A percentile compares a stretch with the other conserved stretches of the same genome.
Evolutionary conservation across 2,329 filamentous ascomycete genomes (phyloP).

Genomic region (Fonsecaea multimorphosa): DNA sequence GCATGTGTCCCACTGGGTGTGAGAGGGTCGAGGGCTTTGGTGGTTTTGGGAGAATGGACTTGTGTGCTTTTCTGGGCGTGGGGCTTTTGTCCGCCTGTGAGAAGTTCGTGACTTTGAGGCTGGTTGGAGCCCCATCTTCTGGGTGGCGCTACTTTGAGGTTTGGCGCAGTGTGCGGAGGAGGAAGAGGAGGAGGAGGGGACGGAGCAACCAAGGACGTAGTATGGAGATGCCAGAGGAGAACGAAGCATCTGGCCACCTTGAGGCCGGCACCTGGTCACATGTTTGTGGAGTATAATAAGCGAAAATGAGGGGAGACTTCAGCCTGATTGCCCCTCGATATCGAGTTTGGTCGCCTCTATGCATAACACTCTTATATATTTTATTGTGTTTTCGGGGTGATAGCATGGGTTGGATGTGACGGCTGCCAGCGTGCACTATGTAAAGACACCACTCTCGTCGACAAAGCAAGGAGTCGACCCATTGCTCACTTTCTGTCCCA

Average conservation of each 20-base stretch:
- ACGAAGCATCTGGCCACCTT: neutral
- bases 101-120: neutral
- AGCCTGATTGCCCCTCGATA: neutral
- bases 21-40: neutral
- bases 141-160: neutral
- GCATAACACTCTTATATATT: too few species aligned
- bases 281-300: neutral
- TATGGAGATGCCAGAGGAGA: neutral
- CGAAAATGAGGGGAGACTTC: constrained; percentile 1
- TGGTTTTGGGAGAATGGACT: constrained; percentile 22
- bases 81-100: constrained; percentile 2
- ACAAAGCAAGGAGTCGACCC: neutral
- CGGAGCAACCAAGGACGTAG: too few species aligned
- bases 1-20: neutral
- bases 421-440: too few species aligned
- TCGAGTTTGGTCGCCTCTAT: neutral
- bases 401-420: too few species aligned
- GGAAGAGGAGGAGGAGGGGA: neutral
- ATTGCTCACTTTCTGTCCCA: neutral
- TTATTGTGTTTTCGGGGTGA: too few species aligned
- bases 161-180: neutral
- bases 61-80: constrained; percentile 9
- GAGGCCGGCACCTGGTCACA: neutral
- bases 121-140: constrained; percentile 12
- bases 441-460: too few species aligned